Conservation (phyloP, 2,329 filamentous ascomycete genomes). For the Microcyclosporella mali region DNA sequence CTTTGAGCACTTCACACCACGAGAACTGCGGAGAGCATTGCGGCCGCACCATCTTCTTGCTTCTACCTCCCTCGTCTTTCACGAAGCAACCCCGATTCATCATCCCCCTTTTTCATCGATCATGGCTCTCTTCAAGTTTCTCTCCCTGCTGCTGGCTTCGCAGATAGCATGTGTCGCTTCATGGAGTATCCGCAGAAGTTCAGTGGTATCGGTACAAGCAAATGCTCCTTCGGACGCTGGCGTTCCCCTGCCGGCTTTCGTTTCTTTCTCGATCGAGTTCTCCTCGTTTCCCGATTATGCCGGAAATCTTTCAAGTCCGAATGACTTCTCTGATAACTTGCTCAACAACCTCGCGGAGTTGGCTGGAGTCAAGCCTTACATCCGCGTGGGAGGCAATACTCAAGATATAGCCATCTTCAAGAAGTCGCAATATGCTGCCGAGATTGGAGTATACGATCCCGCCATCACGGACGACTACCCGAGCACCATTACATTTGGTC, state of each 20-base stretch:
- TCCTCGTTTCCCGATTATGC: slow-evolving; percentile 50
- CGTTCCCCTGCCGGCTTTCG: slow-evolving; percentile 39
- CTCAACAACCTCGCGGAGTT: slow-evolving; percentile 52
- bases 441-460: slow-evolving; percentile 49
- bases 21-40: no score
- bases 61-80: no score
- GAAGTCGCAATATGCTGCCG: slow-evolving; percentile 43
- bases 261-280: slow-evolving; percentile 50
- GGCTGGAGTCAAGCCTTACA: slow-evolving; percentile 52
- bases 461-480: slow-evolving; percentile 53
- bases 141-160: no score
- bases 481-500: slow-evolving; percentile 54
- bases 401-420: slow-evolving; percentile 61
- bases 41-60: no score
- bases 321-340: slow-evolving; percentile 55
- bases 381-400: slow-evolving; percentile 61
- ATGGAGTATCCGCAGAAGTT: neutral
- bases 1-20: no score
- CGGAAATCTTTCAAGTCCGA: slow-evolving; percentile 51
- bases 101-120: neutral
- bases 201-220: neutral
- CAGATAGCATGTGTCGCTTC: no score
- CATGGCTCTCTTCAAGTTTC: neutral
- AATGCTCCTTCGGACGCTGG: slow-evolving; percentile 44
- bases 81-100: no score